These are phyloP conservation scores for Diaporthe helianthi DNA, from an alignment of 2,329 filamentous ascomycete genomes.

Conservation along the genomic window DNA sequence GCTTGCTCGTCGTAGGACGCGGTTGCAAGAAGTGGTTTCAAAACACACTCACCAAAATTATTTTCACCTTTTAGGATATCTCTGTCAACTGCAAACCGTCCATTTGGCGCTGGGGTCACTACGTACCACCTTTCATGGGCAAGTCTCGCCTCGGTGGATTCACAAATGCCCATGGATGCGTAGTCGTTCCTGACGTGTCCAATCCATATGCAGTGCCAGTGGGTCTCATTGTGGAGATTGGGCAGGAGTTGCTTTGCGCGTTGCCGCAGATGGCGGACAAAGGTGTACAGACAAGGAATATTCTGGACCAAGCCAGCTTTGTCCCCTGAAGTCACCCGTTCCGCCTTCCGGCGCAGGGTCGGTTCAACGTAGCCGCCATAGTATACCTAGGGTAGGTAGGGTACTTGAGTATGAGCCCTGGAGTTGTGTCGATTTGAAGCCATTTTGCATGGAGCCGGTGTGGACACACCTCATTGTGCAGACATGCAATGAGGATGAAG, in stretches of 20 bases:
- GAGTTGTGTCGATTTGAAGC: neutral
- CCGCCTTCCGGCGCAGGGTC: no score
- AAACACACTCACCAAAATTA: no score
- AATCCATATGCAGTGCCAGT: neutral
- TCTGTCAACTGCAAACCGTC: neutral
- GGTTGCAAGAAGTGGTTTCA: no score
- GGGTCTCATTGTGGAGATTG: neutral
- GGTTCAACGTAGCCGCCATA: neutral
- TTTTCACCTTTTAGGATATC: no score
- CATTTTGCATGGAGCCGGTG: neutral
- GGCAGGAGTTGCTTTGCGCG: no score
- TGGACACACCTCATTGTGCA: neutral
- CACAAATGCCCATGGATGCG: neutral
- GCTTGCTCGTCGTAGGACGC: no score
- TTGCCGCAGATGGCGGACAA: neutral
- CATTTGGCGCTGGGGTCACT: neutral
- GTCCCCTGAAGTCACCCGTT: no score
- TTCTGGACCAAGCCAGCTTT: neutral
- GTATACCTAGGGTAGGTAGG: neutral
- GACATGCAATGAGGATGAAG: neutral
- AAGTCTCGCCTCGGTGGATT: neutral
- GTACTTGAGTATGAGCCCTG: no score
- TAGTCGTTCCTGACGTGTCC: neutral
- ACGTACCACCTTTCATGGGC: neutral
- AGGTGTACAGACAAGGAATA: neutral